Evolutionary conservation across 2,329 filamentous ascomycete species (phyloP).

Genomic region (Colletotrichum spaethianum): DNA sequence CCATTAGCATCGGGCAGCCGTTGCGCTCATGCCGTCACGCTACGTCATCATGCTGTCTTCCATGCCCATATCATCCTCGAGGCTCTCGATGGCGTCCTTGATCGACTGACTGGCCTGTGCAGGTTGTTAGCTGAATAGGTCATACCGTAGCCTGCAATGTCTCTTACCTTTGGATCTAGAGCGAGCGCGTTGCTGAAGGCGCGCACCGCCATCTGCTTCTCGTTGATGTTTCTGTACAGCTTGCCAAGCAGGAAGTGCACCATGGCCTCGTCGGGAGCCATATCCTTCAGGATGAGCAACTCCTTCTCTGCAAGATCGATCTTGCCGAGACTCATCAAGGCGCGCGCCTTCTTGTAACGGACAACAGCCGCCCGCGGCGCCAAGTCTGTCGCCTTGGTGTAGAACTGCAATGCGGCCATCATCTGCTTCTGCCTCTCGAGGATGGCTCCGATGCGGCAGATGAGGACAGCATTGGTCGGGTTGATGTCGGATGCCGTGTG

Average conservation of each 20-base stretch:
- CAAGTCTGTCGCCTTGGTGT: constrained; percentile 84
- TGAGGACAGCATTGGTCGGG: constrained; percentile 91
- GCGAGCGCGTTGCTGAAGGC: constrained; percentile 97
- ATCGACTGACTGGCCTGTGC: constrained; percentile 89
- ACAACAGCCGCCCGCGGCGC: constrained; percentile 86
- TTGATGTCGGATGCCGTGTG: constrained; percentile 90
- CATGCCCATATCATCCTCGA: constrained; percentile 85
- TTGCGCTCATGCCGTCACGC: constrained; percentile 43
- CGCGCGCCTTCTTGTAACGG: constrained; percentile 92
- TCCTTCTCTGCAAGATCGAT: constrained; percentile 83
- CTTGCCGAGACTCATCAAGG: constrained; percentile 81
- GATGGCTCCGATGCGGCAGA: constrained; percentile 92
- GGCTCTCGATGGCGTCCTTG: constrained; percentile 94
- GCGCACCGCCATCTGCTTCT: constrained; percentile 85
- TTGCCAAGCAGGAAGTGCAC: constrained; percentile 96
- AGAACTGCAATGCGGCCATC: constrained; percentile 83
- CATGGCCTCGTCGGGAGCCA: constrained; percentile 94
- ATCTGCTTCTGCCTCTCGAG: constrained; percentile 91
- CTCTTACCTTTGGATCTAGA: constrained; percentile 92
- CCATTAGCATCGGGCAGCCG: neutral
- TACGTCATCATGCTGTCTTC: constrained; percentile 75
- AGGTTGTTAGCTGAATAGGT: constrained; percentile 31
- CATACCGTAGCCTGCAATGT: constrained; percentile 14
- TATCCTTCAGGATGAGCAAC: constrained; percentile 88
- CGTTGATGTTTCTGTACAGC: constrained; percentile 80